phyloP scores from a whole-genome alignment of 2,329 filamentous ascomycete genomes.

The Xylaria sp. region DNA sequence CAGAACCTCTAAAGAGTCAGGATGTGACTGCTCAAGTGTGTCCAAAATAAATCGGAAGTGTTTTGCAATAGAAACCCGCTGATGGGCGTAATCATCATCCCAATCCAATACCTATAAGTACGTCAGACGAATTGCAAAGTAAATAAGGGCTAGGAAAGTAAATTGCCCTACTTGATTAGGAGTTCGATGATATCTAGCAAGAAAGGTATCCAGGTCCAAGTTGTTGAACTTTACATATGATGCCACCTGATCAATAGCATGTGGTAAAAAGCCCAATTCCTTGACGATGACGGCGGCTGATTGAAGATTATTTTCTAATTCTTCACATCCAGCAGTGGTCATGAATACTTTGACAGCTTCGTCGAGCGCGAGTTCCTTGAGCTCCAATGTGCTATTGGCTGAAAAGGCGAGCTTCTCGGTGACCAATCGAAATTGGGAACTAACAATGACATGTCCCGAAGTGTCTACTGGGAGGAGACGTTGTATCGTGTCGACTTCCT shows the following conservation, averaged over 20 bases:
- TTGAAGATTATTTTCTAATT: neutral
- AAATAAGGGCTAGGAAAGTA: neutral
- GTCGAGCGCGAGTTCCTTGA: neutral
- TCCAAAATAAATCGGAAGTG: conserved; percentile 6
- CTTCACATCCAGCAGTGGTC: neutral
- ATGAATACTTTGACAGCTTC: neutral
- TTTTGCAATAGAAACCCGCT: neutral
- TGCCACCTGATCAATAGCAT: conserved; percentile 13
- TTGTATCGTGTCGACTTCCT: conserved; percentile 12
- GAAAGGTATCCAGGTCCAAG: neutral
- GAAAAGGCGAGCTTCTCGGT: neutral
- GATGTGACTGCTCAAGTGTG: conserved; percentile 3
- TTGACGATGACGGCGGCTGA: conserved; percentile 1
- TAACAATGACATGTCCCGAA: conserved; percentile 10
- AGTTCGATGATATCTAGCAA: neutral
- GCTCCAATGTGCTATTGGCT: neutral
- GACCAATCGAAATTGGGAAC: conserved; percentile 4
- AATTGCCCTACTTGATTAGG: neutral
- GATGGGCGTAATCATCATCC: neutral
- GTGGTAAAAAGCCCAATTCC: conserved; percentile 1
- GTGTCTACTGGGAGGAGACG: neutral
- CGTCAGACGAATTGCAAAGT: neutral
- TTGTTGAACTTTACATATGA: conserved; percentile 14
- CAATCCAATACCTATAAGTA: conserved; percentile 6
- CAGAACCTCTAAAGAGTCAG: conserved; percentile 4